phyloP scores from a whole-genome alignment of 2,329 filamentous ascomycete species.

The Aspergillus viridinutans region DNA sequence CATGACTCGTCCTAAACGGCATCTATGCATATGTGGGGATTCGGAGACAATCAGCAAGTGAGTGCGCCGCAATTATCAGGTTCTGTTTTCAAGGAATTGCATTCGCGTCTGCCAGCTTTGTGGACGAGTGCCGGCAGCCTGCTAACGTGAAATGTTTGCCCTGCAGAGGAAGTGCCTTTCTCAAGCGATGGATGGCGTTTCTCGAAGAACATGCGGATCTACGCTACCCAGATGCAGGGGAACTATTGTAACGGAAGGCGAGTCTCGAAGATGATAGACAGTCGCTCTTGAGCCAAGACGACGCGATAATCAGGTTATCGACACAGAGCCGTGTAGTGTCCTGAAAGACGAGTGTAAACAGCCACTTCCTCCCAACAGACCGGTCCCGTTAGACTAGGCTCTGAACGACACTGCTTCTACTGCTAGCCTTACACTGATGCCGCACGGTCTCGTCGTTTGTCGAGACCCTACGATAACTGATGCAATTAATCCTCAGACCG shows the following conservation, averaged over 20 bases:
- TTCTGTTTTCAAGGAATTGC: neutral
- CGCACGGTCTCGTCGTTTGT: neutral
- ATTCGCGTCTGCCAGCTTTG: neutral
- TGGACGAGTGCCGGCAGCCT: neutral
- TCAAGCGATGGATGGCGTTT: constrained; percentile 87
- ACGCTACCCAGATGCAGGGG: constrained; percentile 68
- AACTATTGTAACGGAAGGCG: constrained; percentile 25
- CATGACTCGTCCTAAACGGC: constrained; percentile 91
- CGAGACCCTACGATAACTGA: neutral
- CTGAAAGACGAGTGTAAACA: neutral
- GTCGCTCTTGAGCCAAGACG: neutral
- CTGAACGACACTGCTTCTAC: neutral
- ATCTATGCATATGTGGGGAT: constrained; percentile 86
- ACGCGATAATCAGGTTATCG: neutral
- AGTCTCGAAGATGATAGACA: neutral
- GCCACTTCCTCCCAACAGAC: neutral
- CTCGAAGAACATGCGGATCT: constrained; percentile 87
- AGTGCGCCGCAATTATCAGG: constrained; percentile 38
- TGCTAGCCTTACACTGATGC: neutral
- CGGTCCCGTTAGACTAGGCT: neutral
- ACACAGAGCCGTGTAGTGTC: neutral
- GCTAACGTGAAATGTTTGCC: constrained; percentile 5
- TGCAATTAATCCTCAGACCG: neutral
- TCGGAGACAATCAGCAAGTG: constrained; percentile 87
- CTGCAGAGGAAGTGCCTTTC: constrained; percentile 72